Evolutionary conservation across 1,284 basidiomycete genomes (phyloP), one percentile per base, ranked within the genome.

Genomic region (Marasmius oreades): DNA sequence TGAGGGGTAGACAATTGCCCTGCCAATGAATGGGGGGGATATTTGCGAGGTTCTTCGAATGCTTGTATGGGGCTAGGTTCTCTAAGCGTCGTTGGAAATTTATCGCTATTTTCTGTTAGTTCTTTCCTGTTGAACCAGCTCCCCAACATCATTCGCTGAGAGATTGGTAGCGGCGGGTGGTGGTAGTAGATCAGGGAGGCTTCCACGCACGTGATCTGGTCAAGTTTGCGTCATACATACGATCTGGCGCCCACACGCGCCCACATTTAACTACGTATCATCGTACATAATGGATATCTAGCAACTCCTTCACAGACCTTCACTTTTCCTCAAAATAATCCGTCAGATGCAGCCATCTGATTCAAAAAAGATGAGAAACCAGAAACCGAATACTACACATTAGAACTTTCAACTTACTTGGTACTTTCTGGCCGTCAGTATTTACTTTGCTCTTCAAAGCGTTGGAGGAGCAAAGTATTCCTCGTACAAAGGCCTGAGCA

Each of bases 1-100:
- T 88, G 86, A n/a, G 84, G 84, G 2, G 82, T 85, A 53, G 74
- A 73, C 52, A 79, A 63, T 16, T 58, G 50, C 31, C 63, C 56
- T 43, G 56, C 52, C 37, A 59, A 44, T 2, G 44, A 53, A 33
- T 43, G 55, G 22, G 18, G 47, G 8, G n/a, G 55, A 12, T 52
- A 43, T 46, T 55, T 46, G 36, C 39, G 39, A 42, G 39, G 16
- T 42, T 42, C n/a, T 7, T 42, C 39, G 39, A n/a, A 7, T 18
- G 20, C n/a, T 7, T n/a, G 39, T 42, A 42, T 42, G n/a, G 39
- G n/a, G 39, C 39, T 42, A n/a, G 16, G 20, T 20, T 42, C n/a
- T 16, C 20, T 42, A 20, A n/a, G 20, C 16, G 39, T 20, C 16
- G n/a, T 42, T 4, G 39, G n/a, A 42, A 16, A 16, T 7, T 42